Evolutionary conservation across 805 yeast genomes (phyloP).

Genomic region (Blastobotrys parvus): DNA sequence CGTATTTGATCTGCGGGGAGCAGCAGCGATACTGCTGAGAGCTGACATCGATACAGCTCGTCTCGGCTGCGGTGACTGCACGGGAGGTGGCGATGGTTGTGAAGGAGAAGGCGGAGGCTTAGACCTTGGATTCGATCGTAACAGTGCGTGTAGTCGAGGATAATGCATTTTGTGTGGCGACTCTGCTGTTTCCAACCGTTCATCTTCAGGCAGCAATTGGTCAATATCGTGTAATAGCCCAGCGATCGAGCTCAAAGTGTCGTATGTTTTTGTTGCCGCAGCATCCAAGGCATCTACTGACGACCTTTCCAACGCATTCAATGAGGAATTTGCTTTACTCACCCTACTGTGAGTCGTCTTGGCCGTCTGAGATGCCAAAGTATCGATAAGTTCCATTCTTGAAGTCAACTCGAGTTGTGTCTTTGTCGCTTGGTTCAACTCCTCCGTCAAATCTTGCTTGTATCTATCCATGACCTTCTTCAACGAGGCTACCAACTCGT

Average conservation of each 20-base stretch:
- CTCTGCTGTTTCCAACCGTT: slow-evolving; percentile 30
- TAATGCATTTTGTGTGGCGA: slow-evolving; percentile 38
- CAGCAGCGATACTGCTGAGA: too few relatives aligned
- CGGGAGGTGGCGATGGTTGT: too few relatives aligned
- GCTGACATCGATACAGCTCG: too few relatives aligned
- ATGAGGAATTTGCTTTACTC: slow-evolving; percentile 1
- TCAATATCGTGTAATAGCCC: slow-evolving; percentile 26
- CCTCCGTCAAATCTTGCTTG: slow-evolving; percentile 13
- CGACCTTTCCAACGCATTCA: not conserved
- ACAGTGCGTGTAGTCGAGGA: slow-evolving; percentile 30
- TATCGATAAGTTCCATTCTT: slow-evolving; percentile 15
- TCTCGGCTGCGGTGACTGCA: too few relatives aligned
- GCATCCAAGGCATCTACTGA: slow-evolving; percentile 6
- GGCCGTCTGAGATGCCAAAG: slow-evolving; percentile 8
- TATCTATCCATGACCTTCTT: slow-evolving; percentile 2
- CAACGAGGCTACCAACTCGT: not conserved
- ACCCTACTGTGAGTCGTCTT: slow-evolving; percentile 9
- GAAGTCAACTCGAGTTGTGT: slow-evolving; percentile 12
- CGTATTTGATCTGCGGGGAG: too few relatives aligned
- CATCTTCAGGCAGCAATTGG: slow-evolving; percentile 28
- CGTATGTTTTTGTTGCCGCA: slow-evolving; percentile 9
- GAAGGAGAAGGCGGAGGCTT: too few relatives aligned
- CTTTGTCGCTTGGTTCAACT: slow-evolving; percentile 11
- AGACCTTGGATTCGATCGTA: slow-evolving; percentile 12
- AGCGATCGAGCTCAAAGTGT: slow-evolving; percentile 10